Percentiles rank a stretch among this genome's conserved stretches.
phyloP scores from a whole-genome alignment of 805 yeast species.

The Sugiyamaella smithiae region DNA sequence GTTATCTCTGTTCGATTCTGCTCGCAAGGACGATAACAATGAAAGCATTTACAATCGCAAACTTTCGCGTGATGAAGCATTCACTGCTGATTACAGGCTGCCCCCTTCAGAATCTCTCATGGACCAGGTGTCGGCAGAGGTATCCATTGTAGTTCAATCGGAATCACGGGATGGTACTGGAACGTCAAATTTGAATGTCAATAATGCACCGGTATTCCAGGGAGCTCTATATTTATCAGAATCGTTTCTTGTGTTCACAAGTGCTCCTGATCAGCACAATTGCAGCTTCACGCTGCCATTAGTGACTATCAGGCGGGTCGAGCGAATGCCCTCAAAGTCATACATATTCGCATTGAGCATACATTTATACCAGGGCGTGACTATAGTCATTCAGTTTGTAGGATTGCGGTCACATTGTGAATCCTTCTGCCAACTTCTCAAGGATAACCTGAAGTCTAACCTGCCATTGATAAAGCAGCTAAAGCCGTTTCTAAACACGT shows the following conservation, averaged over 20 bases:
- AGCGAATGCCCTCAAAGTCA: constrained; percentile 72
- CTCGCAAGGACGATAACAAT: constrained; percentile 8
- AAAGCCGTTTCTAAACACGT: constrained; percentile 60
- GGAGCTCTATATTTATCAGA: constrained; percentile 69
- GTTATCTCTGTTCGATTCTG: constrained; percentile 40
- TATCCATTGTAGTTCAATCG: constrained; percentile 34
- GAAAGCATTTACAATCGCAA: constrained; percentile 34
- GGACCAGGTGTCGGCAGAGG: constrained; percentile 67
- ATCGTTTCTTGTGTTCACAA: constrained; percentile 72
- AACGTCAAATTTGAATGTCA: constrained; percentile 4
- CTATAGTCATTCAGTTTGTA: constrained; percentile 65
- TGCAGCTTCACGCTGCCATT: constrained; percentile 71
- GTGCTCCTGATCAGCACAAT: constrained; percentile 62
- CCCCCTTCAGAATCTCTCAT: constrained; percentile 69
- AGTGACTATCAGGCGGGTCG: constrained; percentile 78
- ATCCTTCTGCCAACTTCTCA: constrained; percentile 67
- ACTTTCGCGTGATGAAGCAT: constrained; percentile 64
- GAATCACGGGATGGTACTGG: constrained; percentile 16
- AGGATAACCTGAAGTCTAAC: constrained; percentile 58
- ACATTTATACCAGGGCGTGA: constrained; percentile 61
- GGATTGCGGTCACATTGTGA: constrained; percentile 80
- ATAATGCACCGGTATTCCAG: constrained; percentile 17
- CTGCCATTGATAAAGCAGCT: constrained; percentile 59
- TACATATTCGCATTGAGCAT: constrained; percentile 78
- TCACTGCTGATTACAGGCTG: constrained; percentile 62